Evolutionary conservation across 1,139 yeast genomes (phyloP).

Genomic region (Taphrina deformans): DNA sequence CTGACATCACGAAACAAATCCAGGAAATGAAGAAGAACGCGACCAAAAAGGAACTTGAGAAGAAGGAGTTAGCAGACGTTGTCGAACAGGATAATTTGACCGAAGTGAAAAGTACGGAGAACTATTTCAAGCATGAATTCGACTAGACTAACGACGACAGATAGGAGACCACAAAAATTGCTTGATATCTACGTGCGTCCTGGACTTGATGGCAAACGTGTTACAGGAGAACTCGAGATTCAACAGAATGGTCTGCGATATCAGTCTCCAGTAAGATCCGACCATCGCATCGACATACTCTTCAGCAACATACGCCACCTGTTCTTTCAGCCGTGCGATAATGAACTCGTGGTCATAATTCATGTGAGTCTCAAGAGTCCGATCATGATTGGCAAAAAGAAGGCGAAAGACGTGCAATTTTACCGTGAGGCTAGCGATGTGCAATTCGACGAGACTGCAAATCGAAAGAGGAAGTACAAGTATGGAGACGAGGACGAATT

Average conservation of each 20-base stretch:
- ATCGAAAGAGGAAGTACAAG: constrained; percentile 80
- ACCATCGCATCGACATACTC: constrained; percentile 82
- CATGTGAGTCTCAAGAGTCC: constrained; percentile 93
- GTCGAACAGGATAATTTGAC: constrained; percentile 85
- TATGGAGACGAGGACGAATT: constrained; percentile 98
- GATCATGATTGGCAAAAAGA: constrained; percentile 91
- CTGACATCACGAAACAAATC: constrained; percentile 85
- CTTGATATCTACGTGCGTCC: constrained; percentile 92
- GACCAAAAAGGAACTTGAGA: constrained; percentile 85
- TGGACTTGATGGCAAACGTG: constrained; percentile 92
- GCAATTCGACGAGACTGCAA: constrained; percentile 96
- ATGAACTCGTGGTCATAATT: constrained; percentile 86
- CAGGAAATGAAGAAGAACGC: constrained; percentile 91
- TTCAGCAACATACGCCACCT: constrained; percentile 89
- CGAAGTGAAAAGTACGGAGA: constrained; percentile 58
- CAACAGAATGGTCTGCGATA: constrained; percentile 96
- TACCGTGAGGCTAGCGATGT: constrained; percentile 96
- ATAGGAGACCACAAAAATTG: constrained; percentile 77
- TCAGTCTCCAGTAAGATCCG: constrained; percentile 74
- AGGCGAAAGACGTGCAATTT: constrained; percentile 92
- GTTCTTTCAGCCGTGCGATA: constrained; percentile 94
- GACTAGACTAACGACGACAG: constrained; percentile 39
- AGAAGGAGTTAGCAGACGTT: constrained; percentile 90
- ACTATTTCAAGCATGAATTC: not conserved
- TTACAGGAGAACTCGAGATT: constrained; percentile 85